Conservation (phyloP, 306 rosid genomes). For the Citrullus colocynthis region DNA sequence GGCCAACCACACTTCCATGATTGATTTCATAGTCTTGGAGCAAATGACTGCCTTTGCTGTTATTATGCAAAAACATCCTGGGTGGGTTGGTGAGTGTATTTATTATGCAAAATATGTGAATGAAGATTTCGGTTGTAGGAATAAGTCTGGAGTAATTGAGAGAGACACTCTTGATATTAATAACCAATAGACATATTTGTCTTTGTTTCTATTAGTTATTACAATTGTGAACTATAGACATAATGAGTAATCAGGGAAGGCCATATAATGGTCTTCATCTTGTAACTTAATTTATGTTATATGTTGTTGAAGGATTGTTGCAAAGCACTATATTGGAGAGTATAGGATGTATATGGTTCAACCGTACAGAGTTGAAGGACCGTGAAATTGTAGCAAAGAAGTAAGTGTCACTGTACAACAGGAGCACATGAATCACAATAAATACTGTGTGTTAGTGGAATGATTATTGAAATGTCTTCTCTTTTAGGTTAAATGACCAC, state of each 20-base stretch:
- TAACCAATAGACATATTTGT: neutral
- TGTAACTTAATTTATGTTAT: slow-evolving; percentile 4
- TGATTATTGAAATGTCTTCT: neutral
- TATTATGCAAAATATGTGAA: neutral
- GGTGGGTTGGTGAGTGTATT: slow-evolving; percentile 88
- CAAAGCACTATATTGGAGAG: slow-evolving; percentile 95
- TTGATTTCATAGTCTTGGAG: slow-evolving; percentile 86
- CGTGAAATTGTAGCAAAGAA: slow-evolving; percentile 90
- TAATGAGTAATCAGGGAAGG: slow-evolving; percentile 1
- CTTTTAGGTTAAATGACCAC: slow-evolving; percentile 76
- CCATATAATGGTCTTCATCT: neutral
- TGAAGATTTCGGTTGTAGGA: neutral
- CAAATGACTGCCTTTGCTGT: slow-evolving; percentile 99
- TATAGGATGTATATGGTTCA: slow-evolving; percentile 91
- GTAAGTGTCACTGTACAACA: slow-evolving; percentile 25
- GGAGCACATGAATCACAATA: neutral
- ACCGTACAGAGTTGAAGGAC: slow-evolving; percentile 84
- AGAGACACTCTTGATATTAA: neutral
- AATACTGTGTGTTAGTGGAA: neutral
- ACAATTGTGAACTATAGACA: neutral
- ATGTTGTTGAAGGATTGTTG: slow-evolving; percentile 52
- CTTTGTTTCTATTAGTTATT: neutral
- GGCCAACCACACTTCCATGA: slow-evolving; percentile 96
- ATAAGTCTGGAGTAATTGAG: neutral
- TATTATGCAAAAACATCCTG: slow-evolving; percentile 96